Percentiles rank a stretch among this genome's conserved stretches.
phyloP scores from a whole-genome alignment of 2,329 filamentous ascomycete species.

The Aspergillus alliaceus region DNA sequence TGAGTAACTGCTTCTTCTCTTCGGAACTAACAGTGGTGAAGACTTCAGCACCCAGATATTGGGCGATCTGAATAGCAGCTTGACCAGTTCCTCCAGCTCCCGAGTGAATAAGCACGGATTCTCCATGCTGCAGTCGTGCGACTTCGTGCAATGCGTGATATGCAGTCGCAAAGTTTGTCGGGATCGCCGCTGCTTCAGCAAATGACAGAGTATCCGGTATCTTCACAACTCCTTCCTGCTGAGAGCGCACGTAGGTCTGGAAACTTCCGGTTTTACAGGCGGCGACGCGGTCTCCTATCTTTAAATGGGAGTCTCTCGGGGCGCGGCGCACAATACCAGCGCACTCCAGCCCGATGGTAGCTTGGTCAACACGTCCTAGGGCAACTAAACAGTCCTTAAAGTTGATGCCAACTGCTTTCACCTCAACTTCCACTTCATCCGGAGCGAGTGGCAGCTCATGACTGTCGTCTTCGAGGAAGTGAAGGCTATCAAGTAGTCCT shows the following conservation, averaged over 20 bases:
- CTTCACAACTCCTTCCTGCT: background rate
- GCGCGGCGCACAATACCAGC: background rate
- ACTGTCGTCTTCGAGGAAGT: background rate
- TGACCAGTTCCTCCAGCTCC: slow-evolving; percentile 30
- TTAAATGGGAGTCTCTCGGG: background rate
- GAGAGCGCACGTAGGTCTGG: background rate
- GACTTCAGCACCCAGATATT: slow-evolving; percentile 22
- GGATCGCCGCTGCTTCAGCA: background rate
- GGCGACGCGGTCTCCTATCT: background rate
- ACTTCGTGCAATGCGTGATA: slow-evolving; percentile 6
- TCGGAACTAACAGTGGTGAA: slow-evolving; percentile 25
- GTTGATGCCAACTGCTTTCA: slow-evolving; percentile 24
- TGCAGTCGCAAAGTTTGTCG: background rate
- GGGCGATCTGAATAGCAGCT: slow-evolving; percentile 27
- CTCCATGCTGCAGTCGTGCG: slow-evolving; percentile 17
- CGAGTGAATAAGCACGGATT: slow-evolving; percentile 27
- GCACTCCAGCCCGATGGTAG: slow-evolving; percentile 1
- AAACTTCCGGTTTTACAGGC: background rate
- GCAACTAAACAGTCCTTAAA: slow-evolving; percentile 20
- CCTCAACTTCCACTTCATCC: slow-evolving; percentile 25
- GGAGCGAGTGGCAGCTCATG: background rate
- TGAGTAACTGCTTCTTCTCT: slow-evolving; percentile 26
- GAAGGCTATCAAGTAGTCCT: background rate
- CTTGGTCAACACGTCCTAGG: background rate
- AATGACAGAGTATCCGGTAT: background rate